Percentiles rank a stretch among this genome's conserved stretches.
Evolutionary conservation across 306 rosid genomes (phyloP).

Genomic region (Pterocarpus santalinus): DNA sequence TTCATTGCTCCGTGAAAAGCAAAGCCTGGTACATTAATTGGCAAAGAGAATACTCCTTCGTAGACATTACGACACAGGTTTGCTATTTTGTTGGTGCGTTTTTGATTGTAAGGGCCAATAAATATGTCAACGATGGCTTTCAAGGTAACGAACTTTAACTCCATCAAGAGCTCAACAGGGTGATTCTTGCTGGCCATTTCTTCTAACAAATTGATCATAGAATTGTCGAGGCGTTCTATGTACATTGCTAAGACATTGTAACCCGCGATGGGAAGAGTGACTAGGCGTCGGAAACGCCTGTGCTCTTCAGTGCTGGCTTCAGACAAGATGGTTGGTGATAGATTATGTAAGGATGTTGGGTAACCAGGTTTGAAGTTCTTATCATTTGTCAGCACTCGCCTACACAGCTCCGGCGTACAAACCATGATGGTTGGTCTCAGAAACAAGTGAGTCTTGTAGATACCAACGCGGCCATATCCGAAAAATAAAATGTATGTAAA

Average conservation of each 20-base stretch:
- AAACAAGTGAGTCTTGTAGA: slow-evolving; percentile 49
- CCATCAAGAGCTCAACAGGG: slow-evolving; percentile 45
- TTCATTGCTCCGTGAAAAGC: slow-evolving; percentile 49
- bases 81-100: neutral
- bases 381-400: slow-evolving; percentile 41
- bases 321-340: neutral
- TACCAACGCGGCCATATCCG: slow-evolving; percentile 32
- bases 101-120: slow-evolving; percentile 27
- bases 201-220: slow-evolving; percentile 7
- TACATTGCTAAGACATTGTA: slow-evolving; percentile 27
- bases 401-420: slow-evolving; percentile 32
- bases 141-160: slow-evolving; percentile 40
- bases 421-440: slow-evolving; percentile 38
- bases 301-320: slow-evolving; percentile 29
- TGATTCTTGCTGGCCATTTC: slow-evolving; percentile 42
- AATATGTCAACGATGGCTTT: slow-evolving; percentile 49
- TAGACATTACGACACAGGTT: neutral
- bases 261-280: slow-evolving; percentile 44
- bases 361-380: slow-evolving; percentile 44
- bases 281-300: slow-evolving; percentile 42
- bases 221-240: slow-evolving; percentile 40
- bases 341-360: slow-evolving; percentile 27
- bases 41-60: neutral
- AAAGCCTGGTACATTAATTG: slow-evolving; percentile 46
- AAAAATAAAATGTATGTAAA: neutral